Evolutionary conservation across 2,329 filamentous ascomycete species (phyloP).

Genomic region (Echinosphaeria canescens): DNA sequence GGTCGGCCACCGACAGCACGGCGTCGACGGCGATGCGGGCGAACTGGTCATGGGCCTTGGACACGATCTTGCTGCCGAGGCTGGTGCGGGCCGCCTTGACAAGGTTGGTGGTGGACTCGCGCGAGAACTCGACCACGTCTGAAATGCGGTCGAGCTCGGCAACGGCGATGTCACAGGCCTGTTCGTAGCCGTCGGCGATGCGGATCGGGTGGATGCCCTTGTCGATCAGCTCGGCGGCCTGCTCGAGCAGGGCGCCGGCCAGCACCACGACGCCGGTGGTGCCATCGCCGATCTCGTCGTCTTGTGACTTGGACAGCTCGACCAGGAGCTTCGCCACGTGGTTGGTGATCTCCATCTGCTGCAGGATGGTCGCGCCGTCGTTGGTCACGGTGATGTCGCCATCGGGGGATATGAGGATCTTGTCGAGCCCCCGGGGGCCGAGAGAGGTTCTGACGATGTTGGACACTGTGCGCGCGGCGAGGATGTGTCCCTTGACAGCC

Average conservation of each 20-base stretch:
- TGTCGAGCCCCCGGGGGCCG: slow-evolving; percentile 88
- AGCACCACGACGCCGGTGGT: slow-evolving; percentile 96
- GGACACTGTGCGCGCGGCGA: slow-evolving; percentile 86
- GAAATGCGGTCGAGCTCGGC: slow-evolving; percentile 83
- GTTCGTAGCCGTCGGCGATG: slow-evolving; percentile 95
- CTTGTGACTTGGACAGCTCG: slow-evolving; percentile 93
- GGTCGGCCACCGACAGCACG: slow-evolving; percentile 84
- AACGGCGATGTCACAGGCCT: slow-evolving; percentile 92
- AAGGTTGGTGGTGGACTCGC: slow-evolving; percentile 62
- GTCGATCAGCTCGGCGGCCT: slow-evolving; percentile 94
- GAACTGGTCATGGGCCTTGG: slow-evolving; percentile 96
- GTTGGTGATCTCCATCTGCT: slow-evolving; percentile 98
- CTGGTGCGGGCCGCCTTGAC: slow-evolving; percentile 91
- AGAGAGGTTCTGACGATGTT: slow-evolving; percentile 96
- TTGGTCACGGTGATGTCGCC: slow-evolving; percentile 99
- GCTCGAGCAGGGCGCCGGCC: slow-evolving; percentile 83
- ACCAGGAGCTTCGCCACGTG: slow-evolving; percentile 95
- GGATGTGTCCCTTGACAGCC: slow-evolving; percentile 94
- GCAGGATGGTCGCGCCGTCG: slow-evolving; percentile 92
- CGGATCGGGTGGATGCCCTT: slow-evolving; percentile 98
- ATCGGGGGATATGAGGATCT: slow-evolving; percentile 96
- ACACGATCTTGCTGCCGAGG: slow-evolving; percentile 96
- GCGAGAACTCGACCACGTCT: slow-evolving; percentile 72
- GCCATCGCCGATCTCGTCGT: slow-evolving; percentile 96
- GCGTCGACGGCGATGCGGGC: slow-evolving; percentile 94